phyloP scores from a whole-genome alignment of 2,329 filamentous ascomycete species.

The Magnaporthiopsis incrustans region DNA sequence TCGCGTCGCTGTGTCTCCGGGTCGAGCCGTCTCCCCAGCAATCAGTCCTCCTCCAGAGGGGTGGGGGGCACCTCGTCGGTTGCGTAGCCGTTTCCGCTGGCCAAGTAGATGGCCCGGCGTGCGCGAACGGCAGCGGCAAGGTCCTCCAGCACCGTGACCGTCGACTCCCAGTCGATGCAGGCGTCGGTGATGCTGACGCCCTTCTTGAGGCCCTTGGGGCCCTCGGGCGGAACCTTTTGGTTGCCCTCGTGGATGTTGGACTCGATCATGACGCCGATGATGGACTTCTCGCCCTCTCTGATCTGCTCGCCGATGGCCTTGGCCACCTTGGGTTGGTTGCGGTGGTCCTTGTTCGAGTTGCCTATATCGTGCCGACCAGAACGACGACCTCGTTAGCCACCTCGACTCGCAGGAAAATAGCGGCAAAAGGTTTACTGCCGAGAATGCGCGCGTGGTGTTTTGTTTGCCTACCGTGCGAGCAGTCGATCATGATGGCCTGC shows the following conservation, averaged over 20 bases:
- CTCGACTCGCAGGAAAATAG: no score
- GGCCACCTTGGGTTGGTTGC: conserved; percentile 93
- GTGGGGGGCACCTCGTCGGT: conserved; percentile 27
- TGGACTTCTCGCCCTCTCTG: conserved; percentile 74
- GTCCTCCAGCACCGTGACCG: conserved; percentile 68
- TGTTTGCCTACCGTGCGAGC: conserved; percentile 76
- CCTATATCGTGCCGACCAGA: conserved; percentile 37
- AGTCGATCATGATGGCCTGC: conserved; percentile 90
- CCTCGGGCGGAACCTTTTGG: conserved; percentile 82
- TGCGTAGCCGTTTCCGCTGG: conserved; percentile 21
- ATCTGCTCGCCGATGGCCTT: conserved; percentile 76
- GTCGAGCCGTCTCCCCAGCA: background rate
- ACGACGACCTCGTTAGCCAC: conserved; percentile 10
- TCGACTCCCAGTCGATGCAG: conserved; percentile 92
- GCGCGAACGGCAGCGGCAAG: conserved; percentile 76
- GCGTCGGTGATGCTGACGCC: conserved; percentile 96
- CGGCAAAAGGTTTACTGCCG: no score
- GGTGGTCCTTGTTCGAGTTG: conserved; percentile 96
- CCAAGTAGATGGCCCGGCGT: conserved; percentile 50
- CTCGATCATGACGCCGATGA: conserved; percentile 98
- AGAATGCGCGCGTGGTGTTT: background rate
- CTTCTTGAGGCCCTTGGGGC: conserved; percentile 69
- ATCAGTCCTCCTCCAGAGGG: conserved; percentile 43
- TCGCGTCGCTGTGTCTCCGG: background rate
- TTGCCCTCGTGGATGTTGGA: conserved; percentile 90